Percentiles rank a stretch among this genome's conserved stretches.
Conservation (phyloP, 129 eudicot species). For the Silybum marianum region DNA sequence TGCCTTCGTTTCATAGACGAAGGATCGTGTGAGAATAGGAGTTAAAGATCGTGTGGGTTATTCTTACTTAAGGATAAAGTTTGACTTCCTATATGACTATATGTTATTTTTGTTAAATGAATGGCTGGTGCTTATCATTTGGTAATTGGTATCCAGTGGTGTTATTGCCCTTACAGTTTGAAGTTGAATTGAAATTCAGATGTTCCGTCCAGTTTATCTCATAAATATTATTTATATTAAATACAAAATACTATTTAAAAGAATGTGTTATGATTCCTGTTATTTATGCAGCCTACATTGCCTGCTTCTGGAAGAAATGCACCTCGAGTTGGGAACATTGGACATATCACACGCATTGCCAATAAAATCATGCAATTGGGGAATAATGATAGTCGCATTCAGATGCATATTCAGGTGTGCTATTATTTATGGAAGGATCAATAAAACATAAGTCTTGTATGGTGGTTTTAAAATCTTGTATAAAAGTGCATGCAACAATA, state of each 20-base stretch:
- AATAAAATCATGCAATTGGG: constrained; percentile 75
- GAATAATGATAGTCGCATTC: constrained; percentile 49
- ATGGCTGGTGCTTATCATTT: neutral
- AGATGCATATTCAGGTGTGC: constrained; percentile 68
- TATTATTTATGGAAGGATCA: neutral
- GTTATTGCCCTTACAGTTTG: neutral
- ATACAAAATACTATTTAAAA: neutral
- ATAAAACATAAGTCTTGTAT: neutral
- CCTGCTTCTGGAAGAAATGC: constrained; percentile 61
- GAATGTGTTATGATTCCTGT: neutral
- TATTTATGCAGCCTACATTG: constrained; percentile 60
- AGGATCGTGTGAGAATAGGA: too few species aligned
- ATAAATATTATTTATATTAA: neutral
- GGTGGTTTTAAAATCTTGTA: neutral
- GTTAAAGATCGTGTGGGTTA: neutral
- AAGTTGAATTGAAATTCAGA: neutral
- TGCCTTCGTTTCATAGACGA: too few species aligned
- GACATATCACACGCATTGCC: constrained; percentile 79
- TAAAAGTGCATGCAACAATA: neutral
- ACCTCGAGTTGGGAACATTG: constrained; percentile 73
- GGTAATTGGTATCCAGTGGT: neutral
- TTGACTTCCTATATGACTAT: neutral
- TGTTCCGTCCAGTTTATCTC: neutral
- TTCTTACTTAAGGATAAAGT: neutral
- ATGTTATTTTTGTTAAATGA: neutral